These are phyloP conservation scores for Vararia minispora DNA, from an alignment of 768 basidiomycete genomes.

Conservation along the genomic window DNA sequence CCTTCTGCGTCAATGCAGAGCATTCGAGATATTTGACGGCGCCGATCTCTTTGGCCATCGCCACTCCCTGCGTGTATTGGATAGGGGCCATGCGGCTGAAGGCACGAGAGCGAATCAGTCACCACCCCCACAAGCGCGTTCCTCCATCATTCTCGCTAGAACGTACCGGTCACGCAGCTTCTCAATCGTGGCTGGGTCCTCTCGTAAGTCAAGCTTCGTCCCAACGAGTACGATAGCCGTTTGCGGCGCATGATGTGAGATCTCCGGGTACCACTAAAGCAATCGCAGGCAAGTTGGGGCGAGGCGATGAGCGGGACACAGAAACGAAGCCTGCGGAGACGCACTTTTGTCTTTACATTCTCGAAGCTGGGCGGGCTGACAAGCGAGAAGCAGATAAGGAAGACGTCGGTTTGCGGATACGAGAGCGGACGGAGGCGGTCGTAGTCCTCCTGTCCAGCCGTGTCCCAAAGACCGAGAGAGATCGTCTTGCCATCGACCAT, in stretches of 20 bases:
- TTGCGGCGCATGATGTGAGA: conserved; percentile 92
- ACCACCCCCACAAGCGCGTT: conserved; percentile 2
- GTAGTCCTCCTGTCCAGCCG: conserved; percentile 99
- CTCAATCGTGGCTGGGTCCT: conserved; percentile 87
- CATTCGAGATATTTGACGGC: conserved; percentile 96
- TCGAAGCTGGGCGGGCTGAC: conserved; percentile 98
- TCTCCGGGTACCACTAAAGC: conserved; percentile 99
- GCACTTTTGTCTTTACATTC: conserved; percentile 94
- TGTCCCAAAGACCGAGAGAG: conserved; percentile 98
- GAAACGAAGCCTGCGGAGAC: conserved; percentile 16
- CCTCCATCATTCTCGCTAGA: background rate
- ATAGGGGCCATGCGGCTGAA: conserved; percentile 96
- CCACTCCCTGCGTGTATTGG: conserved; percentile 80
- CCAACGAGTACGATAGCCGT: conserved; percentile 92
- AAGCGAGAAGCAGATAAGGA: conserved; percentile 97
- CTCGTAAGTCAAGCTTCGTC: conserved; percentile 94
- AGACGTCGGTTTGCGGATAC: conserved; percentile 99
- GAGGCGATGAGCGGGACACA: conserved; percentile 6
- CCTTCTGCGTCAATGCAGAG: conserved; percentile 95
- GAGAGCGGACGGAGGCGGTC: conserved; percentile 95
- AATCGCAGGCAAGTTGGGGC: too few species aligned
- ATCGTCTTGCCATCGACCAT: conserved; percentile 99
- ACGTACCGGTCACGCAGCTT: conserved; percentile 83
- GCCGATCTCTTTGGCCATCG: conserved; percentile 87
- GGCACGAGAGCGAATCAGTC: conserved; percentile 5